Conservation (phyloP, 1,139 yeast genomes). For the Protomyces lactucae-debilis region DNA sequence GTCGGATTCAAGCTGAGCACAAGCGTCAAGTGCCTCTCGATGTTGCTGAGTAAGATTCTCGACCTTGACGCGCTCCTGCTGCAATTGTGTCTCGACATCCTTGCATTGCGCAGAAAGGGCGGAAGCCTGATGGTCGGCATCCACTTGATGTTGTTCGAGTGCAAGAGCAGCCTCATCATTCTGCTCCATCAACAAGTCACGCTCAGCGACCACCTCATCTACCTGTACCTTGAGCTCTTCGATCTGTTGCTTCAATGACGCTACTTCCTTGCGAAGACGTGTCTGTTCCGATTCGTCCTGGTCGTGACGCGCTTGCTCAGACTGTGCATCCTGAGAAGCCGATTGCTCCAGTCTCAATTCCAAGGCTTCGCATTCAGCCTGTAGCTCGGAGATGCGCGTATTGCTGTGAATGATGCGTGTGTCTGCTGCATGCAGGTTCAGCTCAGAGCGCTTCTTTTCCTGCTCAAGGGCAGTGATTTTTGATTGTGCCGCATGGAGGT, state of each 20-base stretch:
- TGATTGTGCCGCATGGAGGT: neutral
- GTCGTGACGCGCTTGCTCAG: neutral
- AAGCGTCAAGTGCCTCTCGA: neutral
- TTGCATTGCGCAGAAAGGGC: neutral
- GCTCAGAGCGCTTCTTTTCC: slow-evolving; percentile 8
- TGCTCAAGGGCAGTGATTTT: slow-evolving; percentile 3
- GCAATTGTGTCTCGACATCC: neutral
- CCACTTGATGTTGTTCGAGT: neutral
- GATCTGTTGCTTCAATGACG: neutral
- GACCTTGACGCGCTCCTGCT: neutral
- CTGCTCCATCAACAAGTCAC: slow-evolving; percentile 16
- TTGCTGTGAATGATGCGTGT: neutral
- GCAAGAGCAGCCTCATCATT: slow-evolving; percentile 4
- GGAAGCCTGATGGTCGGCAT: neutral
- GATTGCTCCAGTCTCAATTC: neutral
- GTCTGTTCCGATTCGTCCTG: slow-evolving; percentile 8
- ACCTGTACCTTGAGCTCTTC: slow-evolving; percentile 4
- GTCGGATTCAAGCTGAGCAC: neutral
- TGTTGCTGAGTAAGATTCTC: neutral
- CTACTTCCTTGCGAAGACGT: slow-evolving; percentile 3
- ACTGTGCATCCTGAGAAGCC: neutral
- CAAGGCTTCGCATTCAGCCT: slow-evolving; percentile 1
- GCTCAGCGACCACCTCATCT: slow-evolving; percentile 20
- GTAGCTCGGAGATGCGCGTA: neutral
- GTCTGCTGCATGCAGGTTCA: slow-evolving; percentile 7